A percentile compares a stretch with the other conserved stretches of the same genome.
These are phyloP conservation scores for Thelephora terrestris DNA, from an alignment of 1,284 basidiomycete species.

Conservation along the genomic window DNA sequence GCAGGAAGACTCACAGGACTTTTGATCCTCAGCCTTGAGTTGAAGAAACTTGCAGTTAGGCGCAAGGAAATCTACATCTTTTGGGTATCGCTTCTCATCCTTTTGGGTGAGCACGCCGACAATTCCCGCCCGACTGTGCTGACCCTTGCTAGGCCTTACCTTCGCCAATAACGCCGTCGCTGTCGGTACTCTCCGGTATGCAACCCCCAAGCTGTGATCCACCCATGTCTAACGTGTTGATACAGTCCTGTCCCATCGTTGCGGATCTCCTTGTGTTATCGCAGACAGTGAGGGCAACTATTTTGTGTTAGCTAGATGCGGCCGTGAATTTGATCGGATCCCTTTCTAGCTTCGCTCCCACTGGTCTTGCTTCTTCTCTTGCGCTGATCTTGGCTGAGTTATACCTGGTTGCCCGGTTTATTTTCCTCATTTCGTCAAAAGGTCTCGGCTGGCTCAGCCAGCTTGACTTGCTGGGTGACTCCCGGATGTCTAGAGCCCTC, in stretches of 20 bases:
- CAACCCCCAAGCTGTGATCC: background rate
- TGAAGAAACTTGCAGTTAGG: slow-evolving; percentile 25
- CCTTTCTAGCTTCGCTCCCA: slow-evolving; percentile 29
- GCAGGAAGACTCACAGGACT: slow-evolving; percentile 34
- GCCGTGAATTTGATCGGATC: background rate
- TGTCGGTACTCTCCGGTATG: slow-evolving; percentile 28
- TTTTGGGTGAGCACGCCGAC: slow-evolving; percentile 26
- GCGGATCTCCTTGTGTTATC: slow-evolving; percentile 19
- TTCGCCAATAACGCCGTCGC: slow-evolving; percentile 33
- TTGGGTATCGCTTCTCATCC: slow-evolving; percentile 26
- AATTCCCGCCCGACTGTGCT: slow-evolving; percentile 3
- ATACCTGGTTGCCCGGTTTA: slow-evolving; percentile 30
- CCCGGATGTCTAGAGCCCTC: slow-evolving; percentile 24
- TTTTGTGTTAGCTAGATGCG: too few species aligned
- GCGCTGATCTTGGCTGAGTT: slow-evolving; percentile 32
- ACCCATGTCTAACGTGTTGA: slow-evolving; percentile 1
- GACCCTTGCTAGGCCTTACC: slow-evolving; percentile 26
- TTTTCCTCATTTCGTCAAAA: slow-evolving; percentile 21
- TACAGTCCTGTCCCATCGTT: slow-evolving; percentile 10
- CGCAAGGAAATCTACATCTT: slow-evolving; percentile 27
- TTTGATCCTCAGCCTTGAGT: slow-evolving; percentile 30
- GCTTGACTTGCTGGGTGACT: slow-evolving; percentile 18
- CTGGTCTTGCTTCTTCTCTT: slow-evolving; percentile 32
- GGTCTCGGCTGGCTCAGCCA: slow-evolving; percentile 16
- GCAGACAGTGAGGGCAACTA: slow-evolving; percentile 25